Evolutionary conservation across 371 early-diverging fungal species (phyloP), one percentile per base, ranked within the genome.

Genomic region (Mucor racemosus): DNA sequence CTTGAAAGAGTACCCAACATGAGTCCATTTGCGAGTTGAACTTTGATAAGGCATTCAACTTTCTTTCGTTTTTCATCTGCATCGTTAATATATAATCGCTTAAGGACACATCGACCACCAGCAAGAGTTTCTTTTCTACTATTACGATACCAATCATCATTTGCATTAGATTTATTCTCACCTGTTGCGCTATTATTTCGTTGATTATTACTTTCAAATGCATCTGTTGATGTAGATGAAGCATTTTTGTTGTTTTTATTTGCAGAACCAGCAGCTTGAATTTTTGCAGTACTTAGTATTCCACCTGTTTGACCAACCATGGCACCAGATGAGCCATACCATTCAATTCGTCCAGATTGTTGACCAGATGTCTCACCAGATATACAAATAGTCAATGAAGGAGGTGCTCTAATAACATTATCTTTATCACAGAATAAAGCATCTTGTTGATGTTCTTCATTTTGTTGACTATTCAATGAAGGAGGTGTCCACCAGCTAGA

Each of bases 61-160:
- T 77, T 81, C 69, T 91, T 92, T 71, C 88, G 84, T 75, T 91
- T 90, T 67, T 87, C 90, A 65, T 92, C 93, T 1, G 85, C 88
- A 63, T 91, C 92, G 68, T 87, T 90, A 60, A 92, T 90, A 60
- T 84, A 91, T 58, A 92, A 73, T 64, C 90, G 88, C 74, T 90
- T 90, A 19, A 88, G 86, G 17, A 92, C 89, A 66, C 86, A 89
- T 59, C 87, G 84, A 7, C 91, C 91, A n/a, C 73, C 71, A 14
- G 71, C 67, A 44, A 76, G 58, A 3, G 68, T 56, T 65, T 31
- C 65, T 50, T 60, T 48, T 69, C 68, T 57, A 72, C 74, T 15
- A 67, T 65, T 11, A 57, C 58, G 31, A 74, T 58, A 42, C 78
- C 80, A 46, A 58, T 53, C 11, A 62, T 66, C n/a, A 65, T 69